Evolutionary conservation across 2,329 filamentous ascomycete species (phyloP).

Genomic region (Trichoderma pleuroti): DNA sequence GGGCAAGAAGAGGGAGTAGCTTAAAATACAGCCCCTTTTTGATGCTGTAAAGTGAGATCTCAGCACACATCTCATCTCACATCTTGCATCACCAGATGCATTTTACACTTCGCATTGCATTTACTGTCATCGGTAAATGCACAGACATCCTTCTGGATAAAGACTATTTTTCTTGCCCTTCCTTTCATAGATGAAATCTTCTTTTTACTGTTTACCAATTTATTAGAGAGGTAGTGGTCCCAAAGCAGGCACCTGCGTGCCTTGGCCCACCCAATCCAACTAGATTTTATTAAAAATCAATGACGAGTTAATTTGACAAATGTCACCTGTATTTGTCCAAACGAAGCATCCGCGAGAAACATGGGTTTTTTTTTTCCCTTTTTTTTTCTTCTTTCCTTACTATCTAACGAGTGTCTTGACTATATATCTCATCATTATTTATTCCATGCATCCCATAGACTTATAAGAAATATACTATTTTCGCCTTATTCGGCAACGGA

Average conservation of each 20-base stretch:
- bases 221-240: neutral
- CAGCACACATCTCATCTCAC: neutral
- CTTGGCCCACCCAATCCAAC: too few relatives aligned
- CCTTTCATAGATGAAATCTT: neutral
- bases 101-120: neutral
- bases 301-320: neutral
- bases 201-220: neutral
- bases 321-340: neutral
- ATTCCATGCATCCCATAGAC: neutral
- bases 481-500: too few relatives aligned
- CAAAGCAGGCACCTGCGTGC: too few relatives aligned
- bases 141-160: neutral
- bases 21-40: neutral
- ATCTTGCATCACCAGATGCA: neutral
- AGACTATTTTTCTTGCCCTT: neutral
- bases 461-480: neutral
- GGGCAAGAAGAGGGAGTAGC: slow-evolving; percentile 41
- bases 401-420: neutral
- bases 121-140: neutral
- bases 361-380: neutral
- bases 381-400: neutral
- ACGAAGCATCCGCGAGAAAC: neutral
- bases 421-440: neutral
- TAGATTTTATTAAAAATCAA: neutral
- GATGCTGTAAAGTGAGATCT: neutral